Conservation (phyloP, 108 stramenopile genomes). For the Fragilariopsis cylindrus region DNA sequence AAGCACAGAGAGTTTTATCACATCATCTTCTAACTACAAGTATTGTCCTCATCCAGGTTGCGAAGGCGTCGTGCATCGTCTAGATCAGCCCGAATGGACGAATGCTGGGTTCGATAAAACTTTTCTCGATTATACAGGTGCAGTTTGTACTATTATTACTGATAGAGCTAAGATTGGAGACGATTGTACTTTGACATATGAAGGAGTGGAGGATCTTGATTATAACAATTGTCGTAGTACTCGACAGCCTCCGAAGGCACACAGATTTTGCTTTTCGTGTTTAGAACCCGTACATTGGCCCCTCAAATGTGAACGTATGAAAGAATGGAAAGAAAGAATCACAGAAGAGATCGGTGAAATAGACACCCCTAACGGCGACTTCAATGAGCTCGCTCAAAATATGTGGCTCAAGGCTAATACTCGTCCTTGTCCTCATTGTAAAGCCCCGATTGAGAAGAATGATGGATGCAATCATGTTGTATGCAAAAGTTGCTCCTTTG, state of each 20-base stretch:
- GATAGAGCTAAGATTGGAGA: background rate
- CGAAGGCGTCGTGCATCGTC: conserved; percentile 40
- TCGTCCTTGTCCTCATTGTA: conserved; percentile 63
- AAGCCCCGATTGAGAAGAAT: conserved; percentile 69
- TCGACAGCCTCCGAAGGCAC: conserved; percentile 44
- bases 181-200: conserved; percentile 42
- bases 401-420: conserved; percentile 78
- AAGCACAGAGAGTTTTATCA: conserved; percentile 40
- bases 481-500: conserved; percentile 45
- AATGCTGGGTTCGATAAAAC: conserved; percentile 21
- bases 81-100: conserved; percentile 18
- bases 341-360: conserved; percentile 45
- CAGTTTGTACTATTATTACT: conserved; percentile 41
- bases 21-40: conserved; percentile 32
- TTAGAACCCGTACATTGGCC: conserved; percentile 55
- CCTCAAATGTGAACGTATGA: conserved; percentile 40
- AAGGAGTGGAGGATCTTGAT: conserved; percentile 41
- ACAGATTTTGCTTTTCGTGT: conserved; percentile 61
- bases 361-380: conserved; percentile 28
- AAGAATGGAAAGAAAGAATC: conserved; percentile 52
- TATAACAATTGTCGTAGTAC: conserved; percentile 29
- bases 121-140: conserved; percentile 40
- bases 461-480: conserved; percentile 80
- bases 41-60: conserved; percentile 59
- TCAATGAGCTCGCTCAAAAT: conserved; percentile 51